These are phyloP conservation scores for Fallopia convolvulus DNA, from an alignment of 148 eudicot species.

Conservation along the genomic window DNA sequence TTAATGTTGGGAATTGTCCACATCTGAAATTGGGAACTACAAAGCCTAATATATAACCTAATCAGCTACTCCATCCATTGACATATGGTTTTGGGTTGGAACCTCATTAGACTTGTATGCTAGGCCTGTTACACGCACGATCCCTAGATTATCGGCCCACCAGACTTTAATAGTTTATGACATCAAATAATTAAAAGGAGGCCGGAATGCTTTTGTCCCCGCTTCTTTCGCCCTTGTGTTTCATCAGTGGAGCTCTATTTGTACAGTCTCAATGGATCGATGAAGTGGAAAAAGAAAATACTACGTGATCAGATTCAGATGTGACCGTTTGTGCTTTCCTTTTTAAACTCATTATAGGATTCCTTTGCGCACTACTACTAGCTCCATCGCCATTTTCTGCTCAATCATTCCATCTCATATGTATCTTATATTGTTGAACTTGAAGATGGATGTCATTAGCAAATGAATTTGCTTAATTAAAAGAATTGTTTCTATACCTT, in stretches of 20 bases:
- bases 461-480: background rate
- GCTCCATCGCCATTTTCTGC: too few species aligned
- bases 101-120: too few species aligned
- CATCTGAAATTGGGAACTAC: too few species aligned
- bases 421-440: background rate
- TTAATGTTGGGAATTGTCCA: too few species aligned
- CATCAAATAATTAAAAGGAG: background rate
- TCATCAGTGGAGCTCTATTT: background rate
- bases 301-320: background rate
- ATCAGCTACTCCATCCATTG: too few species aligned
- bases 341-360: background rate
- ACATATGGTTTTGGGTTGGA: too few species aligned
- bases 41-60: too few species aligned
- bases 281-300: background rate
- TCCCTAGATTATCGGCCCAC: too few species aligned
- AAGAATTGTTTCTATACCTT: too few species aligned
- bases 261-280: background rate
- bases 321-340: background rate
- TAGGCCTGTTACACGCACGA: too few species aligned
- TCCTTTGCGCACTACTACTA: background rate
- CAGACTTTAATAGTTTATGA: too few species aligned
- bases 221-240: slow-evolving; percentile 6
- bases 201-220: background rate
- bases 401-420: too few species aligned
- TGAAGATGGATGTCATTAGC: background rate